Evolutionary conservation across 2,329 filamentous ascomycete genomes (phyloP), one percentile per base, ranked within the genome.

Genomic region (Paracorniculantispora psalliotae): DNA sequence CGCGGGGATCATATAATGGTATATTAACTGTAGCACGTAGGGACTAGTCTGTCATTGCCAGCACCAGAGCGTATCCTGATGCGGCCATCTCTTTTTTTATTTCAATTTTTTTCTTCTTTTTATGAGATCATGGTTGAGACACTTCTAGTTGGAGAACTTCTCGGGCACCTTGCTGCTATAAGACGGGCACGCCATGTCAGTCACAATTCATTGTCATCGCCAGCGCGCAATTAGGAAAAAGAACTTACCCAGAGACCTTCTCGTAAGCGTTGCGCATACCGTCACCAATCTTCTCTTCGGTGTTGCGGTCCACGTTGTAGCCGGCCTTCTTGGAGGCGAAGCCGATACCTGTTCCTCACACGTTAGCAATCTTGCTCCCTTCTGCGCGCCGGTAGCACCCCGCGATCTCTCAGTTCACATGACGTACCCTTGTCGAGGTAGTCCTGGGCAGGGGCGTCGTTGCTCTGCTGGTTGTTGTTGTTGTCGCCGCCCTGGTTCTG

Each of bases 341-440:
- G 48, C 61, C 63, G 41, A 73, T 69, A 28, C 65, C 73, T 75
- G 37, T 13, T 9, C 21, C 17, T 8, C 15, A 12, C 21, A 26
- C 19, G 35, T 55, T 50, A 59, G 37, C 35, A 21, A 3, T 33
- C 35, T 33, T 21, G n/a, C n/a, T 12, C 41, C 4, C 3, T 17
- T n/a, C n/a, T n/a, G n/a, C n/a, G n/a, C n/a, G n/a, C n/a, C n/a
- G n/a, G n/a, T n/a, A n/a, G n/a, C n/a, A n/a, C n/a, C n/a, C n/a
- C n/a, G n/a, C n/a, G n/a, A n/a, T n/a, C n/a, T n/a, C n/a, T n/a
- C n/a, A n/a, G n/a, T n/a, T n/a, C n/a, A n/a, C n/a, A n/a, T n/a
- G n/a, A n/a, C n/a, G n/a, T 61, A 76, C 73, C 72, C 69, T 75
- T 76, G 64, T 76, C 73, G 2, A 69, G 64, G 60, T 73, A 74